phyloP scores from a whole-genome alignment of 257 asterid species.

The Fraxinus quadrangulata region DNA sequence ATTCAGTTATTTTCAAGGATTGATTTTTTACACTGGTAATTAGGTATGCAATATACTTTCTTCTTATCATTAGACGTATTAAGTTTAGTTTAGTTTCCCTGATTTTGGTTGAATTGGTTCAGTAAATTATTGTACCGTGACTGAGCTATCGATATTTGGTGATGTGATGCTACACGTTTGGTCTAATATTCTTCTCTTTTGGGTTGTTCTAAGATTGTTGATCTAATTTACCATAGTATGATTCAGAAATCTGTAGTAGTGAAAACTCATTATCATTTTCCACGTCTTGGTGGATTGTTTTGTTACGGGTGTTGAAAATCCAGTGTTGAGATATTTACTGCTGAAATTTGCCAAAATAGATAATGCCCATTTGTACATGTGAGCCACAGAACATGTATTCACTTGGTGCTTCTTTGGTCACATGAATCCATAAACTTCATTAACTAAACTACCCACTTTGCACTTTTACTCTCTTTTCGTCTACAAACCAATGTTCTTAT shows the following conservation, averaged over 20 bases:
- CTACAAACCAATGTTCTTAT: background rate
- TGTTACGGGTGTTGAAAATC: constrained; percentile 26
- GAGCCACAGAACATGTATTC: constrained; percentile 5
- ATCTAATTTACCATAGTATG: background rate
- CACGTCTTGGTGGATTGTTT: constrained; percentile 21
- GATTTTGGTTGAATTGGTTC: constrained; percentile 17
- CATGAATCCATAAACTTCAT: background rate
- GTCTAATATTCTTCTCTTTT: background rate
- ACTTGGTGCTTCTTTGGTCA: constrained; percentile 16
- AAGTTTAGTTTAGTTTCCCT: constrained; percentile 14
- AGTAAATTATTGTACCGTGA: background rate
- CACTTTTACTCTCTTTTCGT: background rate
- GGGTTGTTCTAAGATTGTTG: constrained; percentile 3
- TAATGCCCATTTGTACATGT: constrained; percentile 9
- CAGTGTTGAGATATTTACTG: background rate
- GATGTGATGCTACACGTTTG: constrained; percentile 14
- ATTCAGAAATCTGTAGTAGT: constrained; percentile 25
- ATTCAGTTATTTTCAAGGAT: constrained; percentile 75
- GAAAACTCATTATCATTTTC: constrained; percentile 30
- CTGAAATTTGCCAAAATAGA: constrained; percentile 9
- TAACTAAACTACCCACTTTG: background rate
- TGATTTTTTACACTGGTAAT: constrained; percentile 59
- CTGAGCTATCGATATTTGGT: constrained; percentile 25
- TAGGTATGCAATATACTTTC: constrained; percentile 18
- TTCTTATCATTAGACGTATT: background rate